A percentile compares a stretch with the other conserved stretches of the same genome.
phyloP scores from a whole-genome alignment of 805 yeast genomes.

The Blastobotrys mokoenaii region DNA sequence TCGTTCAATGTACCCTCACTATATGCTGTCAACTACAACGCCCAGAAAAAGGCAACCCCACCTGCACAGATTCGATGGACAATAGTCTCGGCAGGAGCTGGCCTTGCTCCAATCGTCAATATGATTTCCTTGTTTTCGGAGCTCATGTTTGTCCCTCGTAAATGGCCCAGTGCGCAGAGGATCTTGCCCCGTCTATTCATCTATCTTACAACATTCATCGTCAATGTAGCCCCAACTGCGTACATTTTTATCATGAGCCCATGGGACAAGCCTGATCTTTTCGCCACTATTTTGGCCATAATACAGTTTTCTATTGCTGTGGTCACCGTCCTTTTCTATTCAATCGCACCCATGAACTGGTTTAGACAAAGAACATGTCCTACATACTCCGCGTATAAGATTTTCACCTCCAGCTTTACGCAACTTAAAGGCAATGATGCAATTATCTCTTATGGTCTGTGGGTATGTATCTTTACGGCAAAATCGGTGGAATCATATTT shows the following conservation, averaged over 20 bases:
- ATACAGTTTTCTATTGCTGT: constrained; percentile 86
- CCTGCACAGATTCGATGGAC: constrained; percentile 89
- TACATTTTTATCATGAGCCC: constrained; percentile 48
- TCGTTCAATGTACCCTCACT: constrained; percentile 88
- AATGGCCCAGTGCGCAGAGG: constrained; percentile 99
- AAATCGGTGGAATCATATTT: constrained; percentile 85
- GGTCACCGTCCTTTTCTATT: constrained; percentile 73
- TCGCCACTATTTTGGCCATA: constrained; percentile 64
- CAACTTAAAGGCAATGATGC: constrained; percentile 78
- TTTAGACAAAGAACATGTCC: constrained; percentile 31
- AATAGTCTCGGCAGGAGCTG: constrained; percentile 85
- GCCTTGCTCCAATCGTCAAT: constrained; percentile 74
- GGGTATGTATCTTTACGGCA: constrained; percentile 85
- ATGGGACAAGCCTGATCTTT: constrained; percentile 44
- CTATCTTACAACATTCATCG: constrained; percentile 39
- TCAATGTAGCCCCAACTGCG: constrained; percentile 79
- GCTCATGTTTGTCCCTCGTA: constrained; percentile 94
- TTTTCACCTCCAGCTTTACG: constrained; percentile 88
- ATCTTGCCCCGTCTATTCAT: constrained; percentile 47
- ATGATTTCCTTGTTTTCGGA: constrained; percentile 82
- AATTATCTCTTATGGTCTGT: constrained; percentile 91
- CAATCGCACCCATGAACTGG: constrained; percentile 95
- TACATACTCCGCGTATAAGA: constrained; percentile 57
- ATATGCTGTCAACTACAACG: constrained; percentile 80
- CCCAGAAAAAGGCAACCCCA: constrained; percentile 79